Conservation (phyloP, 768 basidiomycete genomes). For the Termitomyces sp. region DNA sequence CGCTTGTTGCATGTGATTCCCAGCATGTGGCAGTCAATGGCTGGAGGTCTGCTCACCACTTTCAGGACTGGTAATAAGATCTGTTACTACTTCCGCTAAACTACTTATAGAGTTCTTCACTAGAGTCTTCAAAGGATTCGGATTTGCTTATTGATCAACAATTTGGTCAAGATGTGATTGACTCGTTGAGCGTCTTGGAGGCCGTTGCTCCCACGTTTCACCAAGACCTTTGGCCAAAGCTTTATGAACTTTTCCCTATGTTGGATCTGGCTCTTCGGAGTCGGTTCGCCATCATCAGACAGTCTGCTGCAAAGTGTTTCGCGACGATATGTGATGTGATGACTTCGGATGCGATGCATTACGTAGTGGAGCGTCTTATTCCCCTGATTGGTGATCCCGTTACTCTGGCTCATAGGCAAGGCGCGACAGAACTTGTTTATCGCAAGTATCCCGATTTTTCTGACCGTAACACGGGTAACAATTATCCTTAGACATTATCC, state of each 20-base stretch:
- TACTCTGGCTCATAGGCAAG: slow-evolving; percentile 74
- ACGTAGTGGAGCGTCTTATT: slow-evolving; percentile 80
- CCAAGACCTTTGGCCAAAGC: slow-evolving; percentile 58
- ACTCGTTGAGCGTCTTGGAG: slow-evolving; percentile 86
- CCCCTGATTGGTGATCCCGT: slow-evolving; percentile 80
- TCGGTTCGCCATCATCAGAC: slow-evolving; percentile 84
- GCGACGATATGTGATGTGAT: slow-evolving; percentile 86
- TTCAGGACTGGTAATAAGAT: slow-evolving; percentile 57
- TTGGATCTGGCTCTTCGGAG: slow-evolving; percentile 78
- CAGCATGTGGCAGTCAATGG: slow-evolving; percentile 93
- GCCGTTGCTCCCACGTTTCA: slow-evolving; percentile 76
- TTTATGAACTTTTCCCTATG: slow-evolving; percentile 71
- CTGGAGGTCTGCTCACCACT: slow-evolving; percentile 64
- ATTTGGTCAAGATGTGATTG: slow-evolving; percentile 85
- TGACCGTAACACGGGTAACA: slow-evolving; percentile 4
- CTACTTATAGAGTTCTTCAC: not conserved
- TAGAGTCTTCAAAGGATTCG: slow-evolving; percentile 52
- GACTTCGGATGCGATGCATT: slow-evolving; percentile 81
- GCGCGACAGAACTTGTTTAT: slow-evolving; percentile 85
- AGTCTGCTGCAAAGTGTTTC: slow-evolving; percentile 82
- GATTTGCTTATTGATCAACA: slow-evolving; percentile 67
- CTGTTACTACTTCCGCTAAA: not conserved
- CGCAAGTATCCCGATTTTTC: slow-evolving; percentile 50
- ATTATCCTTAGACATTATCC: slow-evolving; percentile 72
- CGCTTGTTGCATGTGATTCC: slow-evolving; percentile 76